Conservation (phyloP, 805 yeast species). For the Teunomyces panamensis region DNA sequence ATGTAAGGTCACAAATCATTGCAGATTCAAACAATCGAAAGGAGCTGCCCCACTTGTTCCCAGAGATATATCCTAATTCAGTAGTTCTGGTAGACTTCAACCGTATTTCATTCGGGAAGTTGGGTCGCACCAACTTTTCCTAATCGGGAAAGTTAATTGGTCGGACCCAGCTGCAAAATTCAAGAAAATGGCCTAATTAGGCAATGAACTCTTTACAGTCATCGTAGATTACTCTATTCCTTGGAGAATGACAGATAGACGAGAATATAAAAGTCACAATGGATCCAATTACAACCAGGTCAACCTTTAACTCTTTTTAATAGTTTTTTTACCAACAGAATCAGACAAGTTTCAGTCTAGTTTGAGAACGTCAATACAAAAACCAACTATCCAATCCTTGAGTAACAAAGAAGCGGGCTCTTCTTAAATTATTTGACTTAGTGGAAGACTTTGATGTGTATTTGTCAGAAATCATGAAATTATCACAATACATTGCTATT, state of each 20-base stretch:
- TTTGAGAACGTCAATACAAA: neutral
- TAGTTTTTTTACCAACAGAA: neutral
- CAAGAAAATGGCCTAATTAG: slow-evolving; percentile 7
- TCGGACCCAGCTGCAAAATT: slow-evolving; percentile 6
- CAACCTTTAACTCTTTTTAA: neutral
- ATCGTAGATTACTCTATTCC: neutral
- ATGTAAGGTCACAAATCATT: neutral
- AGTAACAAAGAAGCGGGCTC: neutral
- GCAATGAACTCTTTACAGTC: slow-evolving; percentile 4
- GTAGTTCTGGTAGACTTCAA: neutral
- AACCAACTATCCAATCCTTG: neutral
- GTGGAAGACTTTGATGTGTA: neutral
- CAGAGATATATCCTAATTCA: neutral
- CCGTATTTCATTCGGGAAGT: neutral
- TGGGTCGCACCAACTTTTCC: slow-evolving; percentile 5
- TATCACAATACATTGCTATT: slow-evolving; percentile 4
- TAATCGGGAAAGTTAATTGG: slow-evolving; percentile 6
- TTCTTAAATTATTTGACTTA: neutral
- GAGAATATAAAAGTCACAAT: neutral
- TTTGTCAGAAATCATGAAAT: neutral
- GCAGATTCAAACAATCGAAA: neutral
- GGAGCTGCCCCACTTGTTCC: neutral
- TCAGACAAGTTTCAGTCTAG: neutral
- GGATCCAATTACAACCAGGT: neutral
- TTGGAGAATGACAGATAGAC: neutral